Evolutionary conservation across 2,329 filamentous ascomycete genomes (phyloP), one percentile per base, ranked within the genome.

Genomic region (Exophiala lecanii-corni): DNA sequence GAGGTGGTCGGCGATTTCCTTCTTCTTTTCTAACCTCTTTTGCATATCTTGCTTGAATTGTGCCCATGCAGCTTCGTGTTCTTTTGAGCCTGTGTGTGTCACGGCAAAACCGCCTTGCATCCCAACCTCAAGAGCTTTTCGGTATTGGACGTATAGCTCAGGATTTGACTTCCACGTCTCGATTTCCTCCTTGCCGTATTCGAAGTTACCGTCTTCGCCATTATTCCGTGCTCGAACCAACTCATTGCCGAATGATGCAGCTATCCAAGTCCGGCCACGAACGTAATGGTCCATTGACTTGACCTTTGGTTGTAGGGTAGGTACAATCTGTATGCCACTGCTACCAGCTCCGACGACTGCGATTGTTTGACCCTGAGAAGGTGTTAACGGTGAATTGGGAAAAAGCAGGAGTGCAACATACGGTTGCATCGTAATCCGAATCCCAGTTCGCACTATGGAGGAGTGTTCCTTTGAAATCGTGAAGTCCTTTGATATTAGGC

Each of bases 1-100:
- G 1, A 72, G 53, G 47, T 66, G 26, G 13, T 62, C 59, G 9
- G 58, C 34, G 1, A 67, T 50, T 17, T 62, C 62, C 2, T 61
- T 61, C 40, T 63, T 66, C 12, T 58, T 60, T 3, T 36, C 34
- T 28, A 59, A 38, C 15, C 49, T 49, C 9, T 47, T 39, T 20
- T 41, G 25, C 57, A 58, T 59, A 12, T 48, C 47, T 25, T 43
- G 35, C 28, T 44, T 43, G 43, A 49, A 54, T 16, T 13, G 7
- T 6, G 34, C 36, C 38, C 41, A 39, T 5, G 53, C 53, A 1
- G 16, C 36, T 20, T 39, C 41, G 23, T 56, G 53, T 20, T 55
- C 48, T 26, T 47, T 47, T 2, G 44, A 48, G 3, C 49, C 45
- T 30, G 45, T 45, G 17, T 56, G 52, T 12, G 54, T 52, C 4